Conservation (phyloP, 2,329 filamentous ascomycete species). For the Colletotrichum phormii region DNA sequence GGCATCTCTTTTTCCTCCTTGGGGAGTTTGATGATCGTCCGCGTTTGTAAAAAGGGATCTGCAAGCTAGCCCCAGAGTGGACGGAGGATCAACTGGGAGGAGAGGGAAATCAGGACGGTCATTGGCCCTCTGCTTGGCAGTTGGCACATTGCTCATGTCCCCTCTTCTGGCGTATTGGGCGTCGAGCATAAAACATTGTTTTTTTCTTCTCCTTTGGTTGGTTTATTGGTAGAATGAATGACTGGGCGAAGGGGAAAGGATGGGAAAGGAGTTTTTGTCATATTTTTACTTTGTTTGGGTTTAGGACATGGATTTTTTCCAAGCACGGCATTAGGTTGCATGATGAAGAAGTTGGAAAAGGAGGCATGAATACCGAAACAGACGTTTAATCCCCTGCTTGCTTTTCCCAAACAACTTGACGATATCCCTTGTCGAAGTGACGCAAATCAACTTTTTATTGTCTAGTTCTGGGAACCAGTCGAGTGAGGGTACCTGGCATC, state of each 20-base stretch:
- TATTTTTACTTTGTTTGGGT: constrained; percentile 2
- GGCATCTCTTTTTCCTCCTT: not conserved
- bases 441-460: not conserved
- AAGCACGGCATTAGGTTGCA: not conserved
- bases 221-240: constrained; percentile 8
- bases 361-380: not conserved
- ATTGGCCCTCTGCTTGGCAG: constrained; percentile 3
- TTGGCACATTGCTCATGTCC: not conserved
- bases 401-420: not conserved
- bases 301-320: not conserved
- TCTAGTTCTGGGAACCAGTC: not conserved
- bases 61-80: not conserved
- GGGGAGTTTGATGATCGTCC: not conserved
- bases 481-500: not conserved
- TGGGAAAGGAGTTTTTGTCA: constrained; percentile 9
- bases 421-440: not conserved
- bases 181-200: not conserved
- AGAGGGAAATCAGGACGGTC: not conserved
- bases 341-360: constrained; percentile 14
- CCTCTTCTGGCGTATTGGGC: not conserved
- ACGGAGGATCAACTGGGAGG: not conserved
- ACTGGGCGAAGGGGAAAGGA: not conserved
- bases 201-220: not conserved
- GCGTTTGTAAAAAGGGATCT: not conserved
- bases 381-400: not conserved